Conservation (phyloP, 129 eudicot genomes). For the Saussurea involucrata region DNA sequence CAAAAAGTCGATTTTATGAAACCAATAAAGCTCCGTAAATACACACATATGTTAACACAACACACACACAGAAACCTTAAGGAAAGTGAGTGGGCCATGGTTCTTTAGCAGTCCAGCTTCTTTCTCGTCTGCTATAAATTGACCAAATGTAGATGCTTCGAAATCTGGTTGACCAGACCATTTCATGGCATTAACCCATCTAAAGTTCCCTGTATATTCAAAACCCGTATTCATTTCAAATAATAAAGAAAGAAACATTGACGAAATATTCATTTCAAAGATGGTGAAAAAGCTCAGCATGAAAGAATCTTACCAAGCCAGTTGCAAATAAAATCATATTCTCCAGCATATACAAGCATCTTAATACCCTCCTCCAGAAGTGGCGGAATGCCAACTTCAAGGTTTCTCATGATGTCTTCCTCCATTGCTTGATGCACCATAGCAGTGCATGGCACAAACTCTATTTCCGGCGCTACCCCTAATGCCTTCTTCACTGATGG, state of each 20-base stretch:
- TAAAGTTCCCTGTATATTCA: slow-evolving; percentile 49
- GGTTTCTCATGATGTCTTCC: slow-evolving; percentile 70
- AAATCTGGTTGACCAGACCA: slow-evolving; percentile 68
- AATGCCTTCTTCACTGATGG: slow-evolving; percentile 44
- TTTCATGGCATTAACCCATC: slow-evolving; percentile 70
- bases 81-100: slow-evolving; percentile 60
- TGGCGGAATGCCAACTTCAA: slow-evolving; percentile 63
- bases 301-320: slow-evolving; percentile 57
- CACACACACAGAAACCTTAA: slow-evolving; percentile 33
- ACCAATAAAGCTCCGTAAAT: neutral
- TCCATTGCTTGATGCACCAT: slow-evolving; percentile 54
- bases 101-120: slow-evolving; percentile 49
- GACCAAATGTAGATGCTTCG: slow-evolving; percentile 25
- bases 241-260: neutral
- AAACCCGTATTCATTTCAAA: neutral
- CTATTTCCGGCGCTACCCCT: slow-evolving; percentile 54
- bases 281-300: neutral
- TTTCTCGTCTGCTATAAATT: slow-evolving; percentile 46
- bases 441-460: slow-evolving; percentile 44
- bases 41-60: neutral
- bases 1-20: neutral
- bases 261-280: neutral
- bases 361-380: slow-evolving; percentile 66
- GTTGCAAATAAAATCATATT: slow-evolving; percentile 69
- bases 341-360: slow-evolving; percentile 71